These are phyloP conservation scores for Tillandsia leiboldiana DNA, from an alignment of 176 grass and related monocot genomes.

Conservation along the genomic window DNA sequence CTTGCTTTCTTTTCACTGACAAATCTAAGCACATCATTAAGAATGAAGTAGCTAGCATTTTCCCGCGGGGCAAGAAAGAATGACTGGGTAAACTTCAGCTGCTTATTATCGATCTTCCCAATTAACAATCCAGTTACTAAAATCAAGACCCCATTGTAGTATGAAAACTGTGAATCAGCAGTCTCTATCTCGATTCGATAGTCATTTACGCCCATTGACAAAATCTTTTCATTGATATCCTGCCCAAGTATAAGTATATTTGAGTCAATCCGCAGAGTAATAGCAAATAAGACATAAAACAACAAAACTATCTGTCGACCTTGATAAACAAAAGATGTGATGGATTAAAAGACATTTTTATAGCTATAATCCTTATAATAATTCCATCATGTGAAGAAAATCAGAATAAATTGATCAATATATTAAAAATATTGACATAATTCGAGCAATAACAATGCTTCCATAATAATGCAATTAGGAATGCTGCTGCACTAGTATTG, in stretches of 20 bases:
- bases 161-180: constrained; percentile 18
- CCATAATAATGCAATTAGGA: no score
- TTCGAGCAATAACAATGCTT: no score
- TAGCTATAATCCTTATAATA: no score
- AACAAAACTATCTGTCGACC: constrained; percentile 1
- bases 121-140: constrained; percentile 23
- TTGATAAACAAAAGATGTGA: background rate
- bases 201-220: constrained; percentile 1
- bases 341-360: no score
- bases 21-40: constrained; percentile 68
- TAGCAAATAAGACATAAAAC: background rate
- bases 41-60: constrained; percentile 73
- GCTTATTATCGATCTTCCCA: constrained; percentile 11
- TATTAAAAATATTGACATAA: no score
- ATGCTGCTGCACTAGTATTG: no score
- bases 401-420: no score
- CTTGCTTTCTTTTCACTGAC: background rate
- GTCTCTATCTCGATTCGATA: constrained; percentile 24
- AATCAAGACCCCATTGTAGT: constrained; percentile 19
- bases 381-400: no score
- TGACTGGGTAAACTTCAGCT: constrained; percentile 33
- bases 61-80: constrained; percentile 97
- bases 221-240: constrained; percentile 42
- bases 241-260: constrained; percentile 26
- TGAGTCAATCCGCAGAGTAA: constrained; percentile 3